Conservation (phyloP, 2,329 filamentous ascomycete genomes). For the Bimuria novae-zelandiae region DNA sequence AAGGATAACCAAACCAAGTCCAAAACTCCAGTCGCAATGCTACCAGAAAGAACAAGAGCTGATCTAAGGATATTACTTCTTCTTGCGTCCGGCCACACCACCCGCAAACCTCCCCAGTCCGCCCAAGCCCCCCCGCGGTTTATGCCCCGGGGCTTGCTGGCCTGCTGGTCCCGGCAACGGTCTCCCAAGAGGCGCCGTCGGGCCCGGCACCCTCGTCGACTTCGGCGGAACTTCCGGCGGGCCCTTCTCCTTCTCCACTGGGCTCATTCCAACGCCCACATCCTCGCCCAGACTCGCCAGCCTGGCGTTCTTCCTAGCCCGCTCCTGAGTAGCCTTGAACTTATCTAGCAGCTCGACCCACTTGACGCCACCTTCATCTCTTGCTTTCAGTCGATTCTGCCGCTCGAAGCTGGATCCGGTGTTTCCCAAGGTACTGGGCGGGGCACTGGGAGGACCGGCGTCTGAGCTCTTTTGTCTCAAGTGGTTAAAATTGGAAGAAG, state of each 20-base stretch:
- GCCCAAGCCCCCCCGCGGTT: slow-evolving; percentile 48
- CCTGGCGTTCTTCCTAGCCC: slow-evolving; percentile 72
- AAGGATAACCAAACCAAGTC: not conserved
- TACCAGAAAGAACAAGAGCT: slow-evolving; percentile 9
- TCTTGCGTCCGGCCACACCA: slow-evolving; percentile 46
- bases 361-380: slow-evolving; percentile 82
- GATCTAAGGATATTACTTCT: slow-evolving; percentile 28
- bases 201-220: slow-evolving; percentile 21
- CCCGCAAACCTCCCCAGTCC: slow-evolving; percentile 53
- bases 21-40: slow-evolving; percentile 31
- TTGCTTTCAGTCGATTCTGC: slow-evolving; percentile 75
- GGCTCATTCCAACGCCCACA: slow-evolving; percentile 20
- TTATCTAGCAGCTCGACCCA: slow-evolving; percentile 95
- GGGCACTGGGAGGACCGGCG: slow-evolving; percentile 41
- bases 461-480: slow-evolving; percentile 50
- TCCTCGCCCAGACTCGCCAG: slow-evolving; percentile 48
- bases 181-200: slow-evolving; percentile 28
- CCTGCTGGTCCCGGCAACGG: slow-evolving; percentile 24
- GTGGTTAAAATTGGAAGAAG: slow-evolving; percentile 44
- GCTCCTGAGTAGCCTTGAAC: slow-evolving; percentile 89
- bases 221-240: slow-evolving; percentile 35
- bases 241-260: slow-evolving; percentile 35
- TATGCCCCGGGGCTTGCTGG: slow-evolving; percentile 34
- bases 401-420: slow-evolving; percentile 54
- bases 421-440: slow-evolving; percentile 28